Evolutionary conservation across 805 yeast genomes (phyloP).

Genomic region (Saturnispora mendoncae): DNA sequence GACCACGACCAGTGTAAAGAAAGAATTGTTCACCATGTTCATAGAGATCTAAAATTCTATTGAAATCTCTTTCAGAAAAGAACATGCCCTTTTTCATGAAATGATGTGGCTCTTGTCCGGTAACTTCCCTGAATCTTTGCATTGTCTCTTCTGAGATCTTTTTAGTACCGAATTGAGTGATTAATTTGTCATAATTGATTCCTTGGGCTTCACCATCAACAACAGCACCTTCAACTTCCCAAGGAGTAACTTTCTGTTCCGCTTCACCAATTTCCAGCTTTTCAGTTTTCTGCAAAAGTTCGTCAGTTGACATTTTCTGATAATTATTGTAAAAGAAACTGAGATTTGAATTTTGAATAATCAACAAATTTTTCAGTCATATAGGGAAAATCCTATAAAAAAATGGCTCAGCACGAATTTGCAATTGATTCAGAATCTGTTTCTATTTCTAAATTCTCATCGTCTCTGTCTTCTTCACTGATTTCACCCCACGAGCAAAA

Average conservation of each 20-base stretch:
- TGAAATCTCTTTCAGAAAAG: conserved; percentile 83
- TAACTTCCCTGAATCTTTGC: conserved; percentile 63
- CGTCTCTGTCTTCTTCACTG: conserved; percentile 31
- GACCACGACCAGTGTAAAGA: conserved; percentile 95
- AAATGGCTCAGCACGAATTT: neutral
- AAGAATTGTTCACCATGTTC: conserved; percentile 95
- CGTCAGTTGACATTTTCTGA: conserved; percentile 13
- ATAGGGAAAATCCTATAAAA: neutral
- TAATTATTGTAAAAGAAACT: neutral
- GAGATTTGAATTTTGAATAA: neutral
- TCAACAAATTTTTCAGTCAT: neutral
- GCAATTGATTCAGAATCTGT: conserved; percentile 16
- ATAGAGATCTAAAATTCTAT: conserved; percentile 71
- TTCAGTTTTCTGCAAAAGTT: conserved; percentile 16
- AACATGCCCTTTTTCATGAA: conserved; percentile 85
- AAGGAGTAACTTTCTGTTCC: conserved; percentile 75
- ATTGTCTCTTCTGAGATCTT: conserved; percentile 62
- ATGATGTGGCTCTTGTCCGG: conserved; percentile 89
- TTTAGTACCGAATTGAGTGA: conserved; percentile 79
- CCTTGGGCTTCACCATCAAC: conserved; percentile 89
- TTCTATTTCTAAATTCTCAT: conserved; percentile 28
- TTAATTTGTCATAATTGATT: conserved; percentile 85
- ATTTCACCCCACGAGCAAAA: conserved; percentile 60
- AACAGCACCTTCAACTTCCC: conserved; percentile 99
- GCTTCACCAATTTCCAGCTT: conserved; percentile 17